Evolutionary conservation across 192 early-diverging fungal species (phyloP), one percentile per base, ranked within the genome.

Genomic region (Dispira parvispora): DNA sequence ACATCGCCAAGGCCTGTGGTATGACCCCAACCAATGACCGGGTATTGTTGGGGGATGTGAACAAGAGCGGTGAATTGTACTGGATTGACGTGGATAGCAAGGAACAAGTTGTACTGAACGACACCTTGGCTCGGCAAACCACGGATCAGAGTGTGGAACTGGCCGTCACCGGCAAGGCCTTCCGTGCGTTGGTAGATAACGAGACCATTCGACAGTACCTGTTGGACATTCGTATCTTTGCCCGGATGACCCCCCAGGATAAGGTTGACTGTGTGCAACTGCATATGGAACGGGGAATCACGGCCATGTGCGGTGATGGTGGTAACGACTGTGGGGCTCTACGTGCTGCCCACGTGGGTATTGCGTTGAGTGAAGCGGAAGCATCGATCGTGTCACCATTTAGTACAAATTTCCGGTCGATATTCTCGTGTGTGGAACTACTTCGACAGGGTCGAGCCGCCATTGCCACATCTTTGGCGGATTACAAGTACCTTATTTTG

Each of bases 291-390:
- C 76, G 74, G 32, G 80, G 75, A 16, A 82, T 89, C 60, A 84
- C 84, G 11, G 86, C 82, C 44, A 91, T 91, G 88, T 85, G 84
- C 69, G 88, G 88, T 53, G 88, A 91, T 62, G 88, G 88, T 67
- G 87, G 86, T 45, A 91, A 91, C 65, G 88, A 91, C 67, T 84
- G 83, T 62, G 86, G 85, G 27, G 87, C 88, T n/a, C 71, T 91
- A 55, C 84, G 86, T 52, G 85, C 86, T 11, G 79, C 87, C 12
- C 88, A 91, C 57, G 86, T 81, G 52, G 88, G 88, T 46, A 68
- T 91, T 38, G 88, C 88, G 4, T 71, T 91, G 28, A 87, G 85
- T 44, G 86, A 87, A 54, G 81, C 87, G 43, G 87, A 88, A 63
- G 82, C 86, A 1, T 85, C 86, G 8, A 88, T 91, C 68, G 88